A percentile compares a stretch with the other conserved stretches of the same genome.
phyloP scores from a whole-genome alignment of 352 stramenopile species.

The Pythium vanterpoolii region DNA sequence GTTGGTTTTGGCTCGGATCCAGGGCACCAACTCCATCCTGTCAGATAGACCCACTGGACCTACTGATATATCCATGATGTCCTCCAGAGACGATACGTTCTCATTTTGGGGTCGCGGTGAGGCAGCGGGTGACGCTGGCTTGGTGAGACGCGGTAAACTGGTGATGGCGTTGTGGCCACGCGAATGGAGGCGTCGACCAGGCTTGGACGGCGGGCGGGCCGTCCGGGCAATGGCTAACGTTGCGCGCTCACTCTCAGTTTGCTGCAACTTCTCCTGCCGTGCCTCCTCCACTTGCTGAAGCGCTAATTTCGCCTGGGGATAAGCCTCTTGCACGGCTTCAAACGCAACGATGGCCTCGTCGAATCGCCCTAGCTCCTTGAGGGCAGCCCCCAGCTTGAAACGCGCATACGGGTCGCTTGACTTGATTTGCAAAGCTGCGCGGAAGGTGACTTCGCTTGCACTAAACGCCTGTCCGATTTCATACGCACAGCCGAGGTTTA shows the following conservation, averaged over 20 bases:
- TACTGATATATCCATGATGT: too few species aligned
- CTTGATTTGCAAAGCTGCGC: constrained; percentile 39
- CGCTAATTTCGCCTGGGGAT: constrained; percentile 50
- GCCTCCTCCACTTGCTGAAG: constrained; percentile 34
- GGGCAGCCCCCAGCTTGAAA: constrained; percentile 55
- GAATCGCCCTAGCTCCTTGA: constrained; percentile 34
- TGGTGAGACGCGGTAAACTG: constrained; percentile 7
- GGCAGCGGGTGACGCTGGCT: background rate
- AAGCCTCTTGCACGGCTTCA: constrained; percentile 37
- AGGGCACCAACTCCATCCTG: background rate
- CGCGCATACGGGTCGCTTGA: constrained; percentile 46
- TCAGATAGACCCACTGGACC: background rate
- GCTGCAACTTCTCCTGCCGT: constrained; percentile 13
- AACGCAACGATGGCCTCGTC: constrained; percentile 39
- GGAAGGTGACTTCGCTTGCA: constrained; percentile 41
- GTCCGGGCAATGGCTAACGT: constrained; percentile 27
- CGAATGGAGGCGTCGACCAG: constrained; percentile 12
- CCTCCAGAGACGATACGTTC: too few species aligned
- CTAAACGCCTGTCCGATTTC: constrained; percentile 38
- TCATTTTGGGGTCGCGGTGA: background rate
- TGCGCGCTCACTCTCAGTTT: constrained; percentile 25
- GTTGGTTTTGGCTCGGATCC: constrained; percentile 4
- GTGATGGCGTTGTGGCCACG: background rate
- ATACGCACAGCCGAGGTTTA: constrained; percentile 69
- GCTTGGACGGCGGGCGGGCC: constrained; percentile 17